Conservation (phyloP, 495 filamentous ascomycete species). For the Aspergillus campestris region DNA sequence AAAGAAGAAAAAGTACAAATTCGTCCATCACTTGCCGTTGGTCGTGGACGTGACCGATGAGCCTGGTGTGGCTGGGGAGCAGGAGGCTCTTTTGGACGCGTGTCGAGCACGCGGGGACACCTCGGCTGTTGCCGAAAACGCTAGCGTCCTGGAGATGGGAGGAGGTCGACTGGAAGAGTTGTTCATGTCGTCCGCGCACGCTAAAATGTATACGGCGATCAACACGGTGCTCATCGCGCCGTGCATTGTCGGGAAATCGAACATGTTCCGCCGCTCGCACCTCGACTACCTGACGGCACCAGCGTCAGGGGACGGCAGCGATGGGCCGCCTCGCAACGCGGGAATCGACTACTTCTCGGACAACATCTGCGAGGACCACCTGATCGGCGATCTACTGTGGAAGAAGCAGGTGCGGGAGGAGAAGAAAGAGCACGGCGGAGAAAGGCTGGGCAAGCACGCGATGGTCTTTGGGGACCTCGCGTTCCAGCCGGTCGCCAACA, state of each 20-base stretch:
- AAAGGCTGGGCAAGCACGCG: slow-evolving; percentile 64
- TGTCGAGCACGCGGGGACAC: background rate
- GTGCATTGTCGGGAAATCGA: slow-evolving; percentile 94
- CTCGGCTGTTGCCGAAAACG: background rate
- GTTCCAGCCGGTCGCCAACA: slow-evolving; percentile 78
- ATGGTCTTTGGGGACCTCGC: slow-evolving; percentile 79
- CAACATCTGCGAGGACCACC: slow-evolving; percentile 96
- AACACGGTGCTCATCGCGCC: slow-evolving; percentile 87
- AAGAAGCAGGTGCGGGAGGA: slow-evolving; percentile 44
- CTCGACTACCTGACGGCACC: slow-evolving; percentile 68
- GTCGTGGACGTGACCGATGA: slow-evolving; percentile 60
- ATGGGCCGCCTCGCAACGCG: slow-evolving; percentile 26
- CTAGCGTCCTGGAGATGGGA: slow-evolving; percentile 32
- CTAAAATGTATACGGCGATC: slow-evolving; percentile 97
- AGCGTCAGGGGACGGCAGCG: slow-evolving; percentile 17
- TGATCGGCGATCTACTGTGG: slow-evolving; percentile 91
- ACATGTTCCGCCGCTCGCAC: slow-evolving; percentile 94
- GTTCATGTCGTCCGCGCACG: slow-evolving; percentile 89
- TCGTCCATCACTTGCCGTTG: slow-evolving; percentile 90
- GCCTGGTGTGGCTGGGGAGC: slow-evolving; percentile 24
- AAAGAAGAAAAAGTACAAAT: slow-evolving; percentile 68
- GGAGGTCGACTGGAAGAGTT: slow-evolving; percentile 89
- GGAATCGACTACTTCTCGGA: slow-evolving; percentile 89
- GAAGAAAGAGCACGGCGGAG: slow-evolving; percentile 16
- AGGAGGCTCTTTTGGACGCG: slow-evolving; percentile 32